These are phyloP conservation scores for Persicaria maculosa DNA, from an alignment of 148 eudicot genomes.

Conservation along the genomic window DNA sequence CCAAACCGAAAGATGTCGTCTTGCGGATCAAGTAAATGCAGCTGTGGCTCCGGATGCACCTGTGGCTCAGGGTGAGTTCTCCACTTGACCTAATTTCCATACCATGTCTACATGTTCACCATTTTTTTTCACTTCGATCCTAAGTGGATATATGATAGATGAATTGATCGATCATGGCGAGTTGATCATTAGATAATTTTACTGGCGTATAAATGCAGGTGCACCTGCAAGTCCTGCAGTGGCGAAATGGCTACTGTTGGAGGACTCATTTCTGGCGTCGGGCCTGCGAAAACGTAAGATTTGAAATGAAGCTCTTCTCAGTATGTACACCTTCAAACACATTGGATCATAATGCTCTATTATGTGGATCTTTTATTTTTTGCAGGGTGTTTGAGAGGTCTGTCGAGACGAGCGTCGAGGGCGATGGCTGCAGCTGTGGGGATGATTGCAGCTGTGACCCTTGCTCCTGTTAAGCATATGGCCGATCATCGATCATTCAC, in stretches of 20 bases:
- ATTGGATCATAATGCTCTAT: no score
- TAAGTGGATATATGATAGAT: no score
- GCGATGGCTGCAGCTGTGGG: constrained; percentile 1
- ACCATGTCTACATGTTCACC: neutral
- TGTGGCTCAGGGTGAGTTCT: constrained; percentile 8
- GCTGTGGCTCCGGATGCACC: neutral
- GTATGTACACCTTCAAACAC: neutral
- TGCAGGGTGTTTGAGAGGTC: constrained; percentile 2
- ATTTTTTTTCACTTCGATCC: no score
- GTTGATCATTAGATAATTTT: neutral
- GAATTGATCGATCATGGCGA: neutral
- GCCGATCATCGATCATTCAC: neutral
- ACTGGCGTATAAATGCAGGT: neutral
- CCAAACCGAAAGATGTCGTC: constrained; percentile 1
- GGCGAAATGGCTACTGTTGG: neutral
- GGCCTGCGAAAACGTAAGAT: neutral
- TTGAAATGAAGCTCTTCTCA: neutral
- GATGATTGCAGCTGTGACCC: neutral
- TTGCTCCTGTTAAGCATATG: neutral
- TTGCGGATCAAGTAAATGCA: neutral
- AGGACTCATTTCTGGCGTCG: neutral
- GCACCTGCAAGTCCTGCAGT: constrained; percentile 5
- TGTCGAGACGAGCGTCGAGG: constrained; percentile 5
- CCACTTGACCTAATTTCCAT: neutral
- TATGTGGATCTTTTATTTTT: no score